Percentiles rank a stretch among this genome's conserved stretches.
These are phyloP conservation scores for Halenospora varia DNA, from an alignment of 495 filamentous ascomycete genomes.

Conservation along the genomic window DNA sequence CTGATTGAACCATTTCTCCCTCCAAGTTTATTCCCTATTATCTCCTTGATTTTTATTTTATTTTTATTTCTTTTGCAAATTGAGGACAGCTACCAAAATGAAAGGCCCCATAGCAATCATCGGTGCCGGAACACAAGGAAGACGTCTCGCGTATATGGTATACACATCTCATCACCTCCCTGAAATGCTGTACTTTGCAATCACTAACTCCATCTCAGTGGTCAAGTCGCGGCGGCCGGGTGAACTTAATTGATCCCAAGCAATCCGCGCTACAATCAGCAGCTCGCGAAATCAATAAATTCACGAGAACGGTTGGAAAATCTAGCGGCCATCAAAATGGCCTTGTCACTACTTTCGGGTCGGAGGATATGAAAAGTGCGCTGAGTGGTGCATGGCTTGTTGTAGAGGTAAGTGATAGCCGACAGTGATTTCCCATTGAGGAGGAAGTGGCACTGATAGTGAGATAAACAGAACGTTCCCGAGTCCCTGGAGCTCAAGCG, in stretches of 20 bases:
- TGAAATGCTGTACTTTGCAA: neutral
- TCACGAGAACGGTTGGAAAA: slow-evolving; percentile 13
- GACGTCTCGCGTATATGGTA: slow-evolving; percentile 39
- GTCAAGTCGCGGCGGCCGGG: slow-evolving; percentile 32
- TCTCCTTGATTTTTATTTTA: too few relatives aligned
- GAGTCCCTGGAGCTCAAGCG: slow-evolving; percentile 30
- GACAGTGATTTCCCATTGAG: neutral
- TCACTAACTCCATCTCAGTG: slow-evolving; percentile 25
- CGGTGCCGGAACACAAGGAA: slow-evolving; percentile 37
- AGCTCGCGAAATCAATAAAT: slow-evolving; percentile 23
- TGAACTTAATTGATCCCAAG: slow-evolving; percentile 30
- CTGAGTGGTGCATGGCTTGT: slow-evolving; percentile 32
- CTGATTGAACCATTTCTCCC: too few relatives aligned
- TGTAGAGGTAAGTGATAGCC: slow-evolving; percentile 29
- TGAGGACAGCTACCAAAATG: too few relatives aligned
- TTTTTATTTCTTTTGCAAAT: too few relatives aligned
- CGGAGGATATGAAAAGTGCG: slow-evolving; percentile 8
- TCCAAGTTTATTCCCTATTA: too few relatives aligned
- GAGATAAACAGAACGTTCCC: slow-evolving; percentile 33
- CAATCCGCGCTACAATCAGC: slow-evolving; percentile 25
- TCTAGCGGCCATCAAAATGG: slow-evolving; percentile 17
- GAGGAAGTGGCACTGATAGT: neutral
- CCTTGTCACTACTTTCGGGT: slow-evolving; percentile 14
- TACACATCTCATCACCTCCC: neutral
- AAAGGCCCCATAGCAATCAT: too few relatives aligned